Evolutionary conservation across 176 grass and related monocot species (phyloP).

Genomic region (Phyllostachys edulis): DNA sequence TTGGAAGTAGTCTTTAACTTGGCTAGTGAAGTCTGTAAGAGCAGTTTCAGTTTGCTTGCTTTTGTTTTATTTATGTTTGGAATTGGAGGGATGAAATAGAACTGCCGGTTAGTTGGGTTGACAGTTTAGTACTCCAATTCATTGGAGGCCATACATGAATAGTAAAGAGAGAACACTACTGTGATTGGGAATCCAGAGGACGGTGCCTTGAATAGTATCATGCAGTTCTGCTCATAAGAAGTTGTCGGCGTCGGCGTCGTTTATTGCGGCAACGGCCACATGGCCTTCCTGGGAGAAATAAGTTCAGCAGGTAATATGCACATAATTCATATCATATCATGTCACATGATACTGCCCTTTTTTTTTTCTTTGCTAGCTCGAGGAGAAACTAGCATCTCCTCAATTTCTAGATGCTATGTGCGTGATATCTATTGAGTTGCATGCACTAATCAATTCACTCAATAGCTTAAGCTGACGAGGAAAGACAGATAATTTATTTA

Average conservation of each 20-base stretch:
- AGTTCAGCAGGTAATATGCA: neutral
- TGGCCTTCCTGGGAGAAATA: neutral
- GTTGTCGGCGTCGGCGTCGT: conserved; percentile 27
- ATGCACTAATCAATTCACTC: no score
- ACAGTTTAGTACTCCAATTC: neutral
- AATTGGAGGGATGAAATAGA: neutral
- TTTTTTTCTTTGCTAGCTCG: neutral
- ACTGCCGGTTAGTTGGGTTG: neutral
- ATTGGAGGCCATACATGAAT: neutral
- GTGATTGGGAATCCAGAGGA: neutral
- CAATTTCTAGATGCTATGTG: neutral
- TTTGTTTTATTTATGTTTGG: neutral
- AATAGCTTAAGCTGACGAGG: no score
- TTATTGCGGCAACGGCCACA: conserved; percentile 30
- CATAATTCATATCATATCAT: neutral
- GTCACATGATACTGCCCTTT: neutral
- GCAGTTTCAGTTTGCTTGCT: neutral
- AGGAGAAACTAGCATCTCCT: neutral
- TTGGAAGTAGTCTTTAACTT: neutral
- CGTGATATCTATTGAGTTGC: neutral
- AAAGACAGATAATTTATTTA: no score
- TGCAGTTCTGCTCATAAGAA: neutral
- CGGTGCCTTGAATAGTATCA: conserved; percentile 10
- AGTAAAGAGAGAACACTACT: neutral
- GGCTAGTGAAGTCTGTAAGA: neutral